A percentile compares a stretch with the other conserved stretches of the same genome.
Conservation (phyloP, 805 yeast species). For the Wickerhamiella parazyma region DNA sequence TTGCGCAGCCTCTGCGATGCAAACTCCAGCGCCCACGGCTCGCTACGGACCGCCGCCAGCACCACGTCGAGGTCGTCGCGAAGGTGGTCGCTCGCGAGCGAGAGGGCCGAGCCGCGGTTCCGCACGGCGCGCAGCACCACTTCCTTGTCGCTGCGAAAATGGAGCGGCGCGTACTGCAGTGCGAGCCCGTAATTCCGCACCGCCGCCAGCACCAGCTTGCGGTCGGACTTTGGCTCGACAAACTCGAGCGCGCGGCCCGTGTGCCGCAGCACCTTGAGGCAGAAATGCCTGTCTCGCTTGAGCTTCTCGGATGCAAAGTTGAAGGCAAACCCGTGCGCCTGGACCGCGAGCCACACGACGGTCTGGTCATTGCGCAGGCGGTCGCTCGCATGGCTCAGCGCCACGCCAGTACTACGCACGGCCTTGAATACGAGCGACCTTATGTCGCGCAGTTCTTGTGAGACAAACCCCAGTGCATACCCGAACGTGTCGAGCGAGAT, state of each 20-base stretch:
- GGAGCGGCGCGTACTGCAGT: constrained; percentile 1
- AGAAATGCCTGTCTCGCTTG: neutral
- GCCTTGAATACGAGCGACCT: neutral
- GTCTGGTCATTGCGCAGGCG: constrained; percentile 4
- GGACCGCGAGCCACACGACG: constrained; percentile 3
- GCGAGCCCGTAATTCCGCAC: constrained; percentile 7
- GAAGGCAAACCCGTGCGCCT: constrained; percentile 7
- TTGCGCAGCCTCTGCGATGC: constrained; percentile 6
- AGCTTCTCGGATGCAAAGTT: neutral
- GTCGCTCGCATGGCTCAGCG: constrained; percentile 2
- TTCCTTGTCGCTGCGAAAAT: constrained; percentile 2
- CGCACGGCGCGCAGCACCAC: constrained; percentile 5
- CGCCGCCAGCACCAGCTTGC: constrained; percentile 8
- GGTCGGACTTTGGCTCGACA: constrained; percentile 1
- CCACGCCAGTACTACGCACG: constrained; percentile 5
- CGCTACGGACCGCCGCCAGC: constrained; percentile 1
- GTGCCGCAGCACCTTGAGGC: constrained; percentile 6
- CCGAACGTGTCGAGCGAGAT: constrained; percentile 4
- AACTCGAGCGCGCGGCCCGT: constrained; percentile 9
- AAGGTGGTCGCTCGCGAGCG: neutral
- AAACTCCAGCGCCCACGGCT: constrained; percentile 8
- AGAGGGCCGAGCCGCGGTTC: constrained; percentile 1
- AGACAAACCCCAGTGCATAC: constrained; percentile 6
- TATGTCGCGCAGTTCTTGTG: neutral
- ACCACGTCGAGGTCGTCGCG: constrained; percentile 6